Percentiles rank a stretch among this genome's conserved stretches.
Conservation (phyloP, 495 filamentous ascomycete species). For the Evernia prunastri region DNA sequence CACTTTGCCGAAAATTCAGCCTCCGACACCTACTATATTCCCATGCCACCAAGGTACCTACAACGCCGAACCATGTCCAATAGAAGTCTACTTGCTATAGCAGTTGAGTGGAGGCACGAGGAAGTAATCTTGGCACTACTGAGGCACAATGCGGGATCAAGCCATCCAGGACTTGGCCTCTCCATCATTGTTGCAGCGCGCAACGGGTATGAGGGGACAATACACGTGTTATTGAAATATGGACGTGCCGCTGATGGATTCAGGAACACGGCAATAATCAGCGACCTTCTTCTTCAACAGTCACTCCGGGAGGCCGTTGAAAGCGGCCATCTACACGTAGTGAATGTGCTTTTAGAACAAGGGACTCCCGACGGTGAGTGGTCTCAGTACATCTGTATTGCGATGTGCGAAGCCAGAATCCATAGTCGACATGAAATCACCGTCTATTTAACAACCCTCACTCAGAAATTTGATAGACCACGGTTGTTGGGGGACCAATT, state of each 20-base stretch:
- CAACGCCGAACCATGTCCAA: neutral
- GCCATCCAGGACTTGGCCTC: neutral
- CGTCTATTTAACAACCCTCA: neutral
- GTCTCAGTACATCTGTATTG: neutral
- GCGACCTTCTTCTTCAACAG: neutral
- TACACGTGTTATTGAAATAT: neutral
- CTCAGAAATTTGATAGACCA: neutral
- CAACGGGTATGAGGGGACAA: constrained; percentile 4
- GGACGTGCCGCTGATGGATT: neutral
- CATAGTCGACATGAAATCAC: neutral
- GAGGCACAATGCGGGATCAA: constrained; percentile 1
- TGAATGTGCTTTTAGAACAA: constrained; percentile 1
- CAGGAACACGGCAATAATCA: neutral
- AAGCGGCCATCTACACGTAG: constrained; percentile 5
- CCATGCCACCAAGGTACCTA: no score
- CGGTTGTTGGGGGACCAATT: neutral
- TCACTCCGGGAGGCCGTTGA: neutral
- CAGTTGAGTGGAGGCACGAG: constrained; percentile 1
- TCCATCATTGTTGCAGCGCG: neutral
- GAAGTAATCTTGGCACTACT: neutral
- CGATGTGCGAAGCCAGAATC: neutral
- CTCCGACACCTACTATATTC: no score
- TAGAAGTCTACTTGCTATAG: constrained; percentile 4
- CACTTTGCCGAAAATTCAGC: no score
- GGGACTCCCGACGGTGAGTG: neutral